Evolutionary conservation across 1,284 basidiomycete species (phyloP), one percentile per base, ranked within the genome.

Genomic region (Ustilago trichophora): DNA sequence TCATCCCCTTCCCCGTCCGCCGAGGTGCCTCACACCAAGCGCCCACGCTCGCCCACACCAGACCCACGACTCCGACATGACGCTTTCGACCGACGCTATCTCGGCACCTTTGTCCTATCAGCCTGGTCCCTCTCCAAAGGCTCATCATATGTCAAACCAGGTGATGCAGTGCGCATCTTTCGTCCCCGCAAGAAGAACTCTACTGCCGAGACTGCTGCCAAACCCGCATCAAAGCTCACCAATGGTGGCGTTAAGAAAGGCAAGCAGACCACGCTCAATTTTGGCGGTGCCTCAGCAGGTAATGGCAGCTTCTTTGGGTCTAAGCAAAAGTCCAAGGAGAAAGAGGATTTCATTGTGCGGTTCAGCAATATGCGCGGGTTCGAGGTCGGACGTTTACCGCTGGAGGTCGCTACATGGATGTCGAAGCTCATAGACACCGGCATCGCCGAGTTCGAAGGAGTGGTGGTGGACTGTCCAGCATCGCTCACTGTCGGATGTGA

Each of bases 121-220:
- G 78, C 73, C 12, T 80, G 75, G 64, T 79, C 78, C 4, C 54
- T 77, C 18, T 75, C 72, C 45, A 80, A 78, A 44, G 78, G 78
- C 15, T 45, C 52, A 6, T 64, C 57, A 16, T 77, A 78, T 27
- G 59, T 76, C 34, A 54, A 75, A 38, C 66, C 66, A 4, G 78
- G 78, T 10, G 76, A 79, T 31, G 37, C 43, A 3, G 72, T 80
- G 21, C 60, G 53, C n/a, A 78, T 80, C 44, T 62, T 69, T 45
- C 62, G 73, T 25, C 72, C 72, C 7, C 69, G 73, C 21, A 72
- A 67, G 22, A 74, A 77, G n/a, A n/a, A n/a, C n/a, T n/a, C n/a
- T n/a, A n/a, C n/a, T n/a, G n/a, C n/a, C n/a, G n/a, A n/a, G n/a
- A n/a, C n/a, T n/a, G n/a, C n/a, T n/a, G n/a, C n/a, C n/a, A n/a